Evolutionary conservation across 352 stramenopile genomes (phyloP).

Genomic region (Phytophthora quininea): DNA sequence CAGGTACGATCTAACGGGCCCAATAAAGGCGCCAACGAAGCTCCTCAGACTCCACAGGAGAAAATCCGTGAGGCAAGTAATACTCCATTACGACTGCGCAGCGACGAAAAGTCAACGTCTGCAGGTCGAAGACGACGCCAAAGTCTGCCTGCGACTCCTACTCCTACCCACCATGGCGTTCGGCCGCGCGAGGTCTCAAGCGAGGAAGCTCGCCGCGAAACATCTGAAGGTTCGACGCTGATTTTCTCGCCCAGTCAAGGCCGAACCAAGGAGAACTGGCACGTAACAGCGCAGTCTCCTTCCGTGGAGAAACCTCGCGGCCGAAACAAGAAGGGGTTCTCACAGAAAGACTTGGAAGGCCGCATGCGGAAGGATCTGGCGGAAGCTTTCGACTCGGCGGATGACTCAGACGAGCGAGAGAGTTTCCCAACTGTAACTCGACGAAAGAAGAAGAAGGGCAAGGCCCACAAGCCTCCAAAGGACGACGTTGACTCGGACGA

Average conservation of each 20-base stretch:
- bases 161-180: slow-evolving; percentile 37
- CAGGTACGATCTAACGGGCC: slow-evolving; percentile 5
- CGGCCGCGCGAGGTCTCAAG: slow-evolving; percentile 41
- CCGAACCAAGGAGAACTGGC: slow-evolving; percentile 42
- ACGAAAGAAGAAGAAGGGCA: slow-evolving; percentile 29
- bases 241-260: slow-evolving; percentile 65
- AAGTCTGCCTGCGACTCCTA: slow-evolving; percentile 56
- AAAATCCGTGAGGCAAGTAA: slow-evolving; percentile 46
- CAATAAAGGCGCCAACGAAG: not conserved
- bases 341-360: slow-evolving; percentile 65
- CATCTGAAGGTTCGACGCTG: slow-evolving; percentile 34
- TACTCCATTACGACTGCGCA: slow-evolving; percentile 44
- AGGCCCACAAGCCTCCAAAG: slow-evolving; percentile 8
- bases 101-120: slow-evolving; percentile 32
- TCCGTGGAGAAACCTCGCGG: slow-evolving; percentile 36
- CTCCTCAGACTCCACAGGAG: slow-evolving; percentile 34
- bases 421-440: slow-evolving; percentile 20
- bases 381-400: slow-evolving; percentile 43
- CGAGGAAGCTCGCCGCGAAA: slow-evolving; percentile 36
- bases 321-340: slow-evolving; percentile 35
- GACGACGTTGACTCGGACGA: slow-evolving; percentile 5
- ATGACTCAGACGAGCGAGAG: slow-evolving; percentile 31
- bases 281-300: slow-evolving; percentile 66
- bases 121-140: slow-evolving; percentile 38
- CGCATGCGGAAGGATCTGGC: slow-evolving; percentile 71